Conservation (phyloP, 2,329 filamentous ascomycete species). For the Fusarium aywerte region DNA sequence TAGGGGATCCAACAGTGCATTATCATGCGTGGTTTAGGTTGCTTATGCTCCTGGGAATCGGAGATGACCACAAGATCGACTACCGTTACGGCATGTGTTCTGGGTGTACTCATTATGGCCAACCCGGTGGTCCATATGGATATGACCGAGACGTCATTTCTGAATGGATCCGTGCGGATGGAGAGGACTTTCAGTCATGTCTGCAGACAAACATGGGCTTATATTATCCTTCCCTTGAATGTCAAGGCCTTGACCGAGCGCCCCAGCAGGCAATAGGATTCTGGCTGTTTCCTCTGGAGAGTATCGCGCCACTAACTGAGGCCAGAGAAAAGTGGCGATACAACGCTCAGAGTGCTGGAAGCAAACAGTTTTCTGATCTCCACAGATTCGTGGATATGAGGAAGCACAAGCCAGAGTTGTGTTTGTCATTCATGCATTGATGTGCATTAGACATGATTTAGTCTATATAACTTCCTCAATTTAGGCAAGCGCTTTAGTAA, state of each 20-base stretch:
- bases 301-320: slow-evolving; percentile 47
- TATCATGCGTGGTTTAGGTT: neutral
- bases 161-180: neutral
- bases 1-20: fast-evolving
- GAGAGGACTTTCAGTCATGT: neutral
- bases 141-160: neutral
- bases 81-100: slow-evolving; percentile 2
- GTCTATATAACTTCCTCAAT: too few relatives aligned
- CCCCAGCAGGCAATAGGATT: neutral
- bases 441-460: too few relatives aligned
- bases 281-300: slow-evolving; percentile 39
- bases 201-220: fast-evolving
- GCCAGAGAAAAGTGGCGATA: too few relatives aligned
- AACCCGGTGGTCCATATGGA: too few relatives aligned
- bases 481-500: too few relatives aligned
- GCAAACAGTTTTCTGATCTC: fast-evolving
- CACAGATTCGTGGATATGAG: neutral
- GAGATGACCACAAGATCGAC: neutral
- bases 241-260: neutral
- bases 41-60: fast-evolving
- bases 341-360: too few relatives aligned
- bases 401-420: slow-evolving; percentile 36
- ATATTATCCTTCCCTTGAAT: fast-evolving
- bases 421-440: slow-evolving; percentile 23
- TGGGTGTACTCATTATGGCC: too few relatives aligned